Evolutionary conservation across 2,329 filamentous ascomycete species (phyloP).

Genomic region (Penicillium corylophilum): DNA sequence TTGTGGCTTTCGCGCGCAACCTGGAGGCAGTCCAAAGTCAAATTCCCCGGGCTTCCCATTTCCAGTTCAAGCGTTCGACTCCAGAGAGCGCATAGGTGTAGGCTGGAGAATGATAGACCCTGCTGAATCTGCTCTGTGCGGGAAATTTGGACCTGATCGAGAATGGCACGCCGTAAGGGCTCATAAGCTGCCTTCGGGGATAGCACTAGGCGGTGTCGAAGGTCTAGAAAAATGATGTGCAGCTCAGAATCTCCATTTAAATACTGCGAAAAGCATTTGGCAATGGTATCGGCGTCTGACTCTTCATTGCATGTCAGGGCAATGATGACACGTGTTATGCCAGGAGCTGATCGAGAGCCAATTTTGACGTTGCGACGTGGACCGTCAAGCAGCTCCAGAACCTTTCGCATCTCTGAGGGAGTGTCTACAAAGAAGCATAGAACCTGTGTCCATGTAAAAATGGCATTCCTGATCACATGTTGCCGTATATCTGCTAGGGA

Average conservation of each 20-base stretch:
- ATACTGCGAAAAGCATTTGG: no score
- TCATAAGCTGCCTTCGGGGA: constrained; percentile 14
- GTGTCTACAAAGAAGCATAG: constrained; percentile 16
- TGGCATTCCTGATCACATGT: background rate
- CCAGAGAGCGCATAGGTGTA: constrained; percentile 9
- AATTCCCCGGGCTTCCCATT: no score
- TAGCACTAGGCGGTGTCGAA: constrained; percentile 10
- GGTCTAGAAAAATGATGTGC: constrained; percentile 5
- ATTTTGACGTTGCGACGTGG: background rate
- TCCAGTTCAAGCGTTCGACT: no score
- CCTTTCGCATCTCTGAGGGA: constrained; percentile 4
- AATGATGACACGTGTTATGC: constrained; percentile 7
- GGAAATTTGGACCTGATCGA: constrained; percentile 6
- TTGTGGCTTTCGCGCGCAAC: background rate
- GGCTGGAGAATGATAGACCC: constrained; percentile 11
- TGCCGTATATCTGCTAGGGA: background rate
- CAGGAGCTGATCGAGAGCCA: background rate
- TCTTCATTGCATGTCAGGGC: constrained; percentile 6
- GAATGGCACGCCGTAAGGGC: constrained; percentile 12
- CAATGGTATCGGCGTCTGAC: background rate
- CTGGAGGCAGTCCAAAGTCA: background rate
- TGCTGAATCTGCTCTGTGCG: no score
- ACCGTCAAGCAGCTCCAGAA: constrained; percentile 5
- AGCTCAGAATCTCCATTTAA: no score
- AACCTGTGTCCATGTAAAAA: constrained; percentile 15